These are phyloP conservation scores for Phallus indusiatus DNA, from an alignment of 768 basidiomycete species.

Conservation along the genomic window DNA sequence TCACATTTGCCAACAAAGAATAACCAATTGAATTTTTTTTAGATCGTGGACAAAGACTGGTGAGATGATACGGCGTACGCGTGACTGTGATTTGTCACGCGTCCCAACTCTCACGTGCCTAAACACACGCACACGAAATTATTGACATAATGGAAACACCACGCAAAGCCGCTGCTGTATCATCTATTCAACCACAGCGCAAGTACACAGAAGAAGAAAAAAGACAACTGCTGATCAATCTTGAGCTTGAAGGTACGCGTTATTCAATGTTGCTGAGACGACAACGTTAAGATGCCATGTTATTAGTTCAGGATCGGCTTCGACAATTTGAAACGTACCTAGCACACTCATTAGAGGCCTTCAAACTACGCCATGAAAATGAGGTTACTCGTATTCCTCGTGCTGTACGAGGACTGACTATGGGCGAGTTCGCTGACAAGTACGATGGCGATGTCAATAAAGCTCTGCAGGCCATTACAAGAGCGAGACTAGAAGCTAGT, in stretches of 20 bases:
- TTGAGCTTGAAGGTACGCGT: conserved; percentile 66
- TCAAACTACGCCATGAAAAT: conserved; percentile 65
- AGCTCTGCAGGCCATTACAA: conserved; percentile 59
- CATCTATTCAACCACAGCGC: conserved; percentile 7
- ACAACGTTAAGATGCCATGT: neutral
- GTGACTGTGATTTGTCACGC: too few species aligned
- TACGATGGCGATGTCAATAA: conserved; percentile 70
- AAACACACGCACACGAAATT: neutral
- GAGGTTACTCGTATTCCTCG: conserved; percentile 68
- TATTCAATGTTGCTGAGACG: neutral
- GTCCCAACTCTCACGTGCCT: too few species aligned
- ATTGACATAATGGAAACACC: conserved; percentile 8
- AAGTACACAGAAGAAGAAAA: conserved; percentile 62
- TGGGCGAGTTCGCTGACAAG: conserved; percentile 71
- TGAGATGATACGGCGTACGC: too few species aligned
- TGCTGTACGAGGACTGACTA: conserved; percentile 58
- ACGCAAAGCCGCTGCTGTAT: neutral
- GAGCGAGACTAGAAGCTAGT: conserved; percentile 40
- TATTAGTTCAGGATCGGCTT: conserved; percentile 60
- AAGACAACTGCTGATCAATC: conserved; percentile 61
- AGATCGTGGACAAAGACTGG: too few species aligned
- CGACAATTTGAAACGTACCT: conserved; percentile 72
- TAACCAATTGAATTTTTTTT: too few species aligned
- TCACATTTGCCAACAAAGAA: too few species aligned
- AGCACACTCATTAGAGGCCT: conserved; percentile 61